Base-by-base conservation (phyloP, 2,329 filamentous ascomycete species). In the Colletotrichum costaricense region DNA sequence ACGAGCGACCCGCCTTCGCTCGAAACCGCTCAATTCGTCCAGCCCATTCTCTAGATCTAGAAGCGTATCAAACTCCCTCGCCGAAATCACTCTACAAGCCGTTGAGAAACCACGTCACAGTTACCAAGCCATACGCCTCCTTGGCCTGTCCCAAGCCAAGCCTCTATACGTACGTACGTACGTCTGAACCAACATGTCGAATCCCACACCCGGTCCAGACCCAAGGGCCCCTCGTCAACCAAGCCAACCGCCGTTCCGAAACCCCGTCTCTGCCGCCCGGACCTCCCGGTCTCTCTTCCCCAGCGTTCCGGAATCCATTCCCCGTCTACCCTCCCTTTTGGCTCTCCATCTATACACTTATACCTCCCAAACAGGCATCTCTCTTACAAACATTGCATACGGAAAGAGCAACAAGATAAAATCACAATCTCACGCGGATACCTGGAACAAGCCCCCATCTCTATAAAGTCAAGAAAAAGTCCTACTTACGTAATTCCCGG, bases 401-500 rank as follows among this genome's bases (percentile, higher is more conserved):
- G 1, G 19, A 16, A 24, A 30, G 24, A 52, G 38, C 24, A 59
- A 57, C 7, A 57, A 63, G 16, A 12, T 16, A 42, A 42, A 42
- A 16, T 16, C 38, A 16, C 22, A 12, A 7, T 22, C 49, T 49
- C 58, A 56, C 11, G 33, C 11, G 33, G 33, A 12, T 12, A n/a
- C 33, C 66, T 63, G 49, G 30, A 58, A 57, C 56, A 28, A 19
- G 24, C 26, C 30, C 8, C 8, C 54, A 22, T 58, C 22, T 16
- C 54, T 58, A 19, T 22, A 14, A 4, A 22, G 16, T 42, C 22
- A 28, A 46, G 9, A 52, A 46, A 12, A 56, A 69, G 70, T 69
- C 59, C 66, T 30, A 60, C 59, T 73, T 69, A 73, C 70, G 70
- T 73, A 73, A 73, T 64, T 64, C 58, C 57, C 65, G 35, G 52